A percentile compares a stretch with the other conserved stretches of the same genome.
Evolutionary conservation across 768 basidiomycete species (phyloP).

Genomic region (Mycena albidolilacea): DNA sequence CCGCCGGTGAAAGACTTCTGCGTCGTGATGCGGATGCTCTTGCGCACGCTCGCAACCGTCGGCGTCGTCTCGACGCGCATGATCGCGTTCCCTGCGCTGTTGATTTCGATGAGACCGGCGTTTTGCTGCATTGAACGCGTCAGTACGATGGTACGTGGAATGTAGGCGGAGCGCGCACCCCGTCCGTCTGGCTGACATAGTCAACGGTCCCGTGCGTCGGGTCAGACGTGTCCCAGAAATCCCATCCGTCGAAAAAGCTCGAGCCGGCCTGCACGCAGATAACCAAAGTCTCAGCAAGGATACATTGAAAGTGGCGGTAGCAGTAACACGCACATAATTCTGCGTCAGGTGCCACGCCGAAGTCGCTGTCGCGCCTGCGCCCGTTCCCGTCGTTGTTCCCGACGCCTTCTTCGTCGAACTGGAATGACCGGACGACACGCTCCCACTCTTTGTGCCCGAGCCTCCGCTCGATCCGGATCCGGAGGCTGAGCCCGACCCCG

Average conservation of each 20-base stretch:
- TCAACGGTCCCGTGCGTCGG: conserved; percentile 82
- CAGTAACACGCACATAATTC: conserved; percentile 65
- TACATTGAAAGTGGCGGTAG: background rate
- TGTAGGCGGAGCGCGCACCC: conserved; percentile 55
- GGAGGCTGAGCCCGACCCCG: conserved; percentile 43
- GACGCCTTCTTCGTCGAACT: conserved; percentile 39
- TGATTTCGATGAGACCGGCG: conserved; percentile 76
- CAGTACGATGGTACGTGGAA: conserved; percentile 7
- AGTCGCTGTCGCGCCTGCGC: conserved; percentile 46
- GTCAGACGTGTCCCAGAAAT: conserved; percentile 78
- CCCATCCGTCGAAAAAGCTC: conserved; percentile 88
- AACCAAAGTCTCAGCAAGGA: conserved; percentile 27
- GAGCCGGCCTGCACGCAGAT: conserved; percentile 64
- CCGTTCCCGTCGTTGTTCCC: conserved; percentile 34
- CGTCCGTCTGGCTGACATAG: conserved; percentile 75
- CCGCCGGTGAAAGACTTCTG: conserved; percentile 64
- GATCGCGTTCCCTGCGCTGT: conserved; percentile 79
- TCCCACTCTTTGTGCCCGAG: conserved; percentile 41
- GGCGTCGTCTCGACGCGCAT: conserved; percentile 93
- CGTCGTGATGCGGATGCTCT: conserved; percentile 85
- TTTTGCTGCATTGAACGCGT: conserved; percentile 56
- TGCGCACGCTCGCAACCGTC: conserved; percentile 74
- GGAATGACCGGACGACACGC: conserved; percentile 19
- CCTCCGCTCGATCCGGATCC: conserved; percentile 28
- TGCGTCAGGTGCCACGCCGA: conserved; percentile 75